Base-by-base conservation (phyloP, 352 stramenopile species). In the Globisporangium barbulae region DNA sequence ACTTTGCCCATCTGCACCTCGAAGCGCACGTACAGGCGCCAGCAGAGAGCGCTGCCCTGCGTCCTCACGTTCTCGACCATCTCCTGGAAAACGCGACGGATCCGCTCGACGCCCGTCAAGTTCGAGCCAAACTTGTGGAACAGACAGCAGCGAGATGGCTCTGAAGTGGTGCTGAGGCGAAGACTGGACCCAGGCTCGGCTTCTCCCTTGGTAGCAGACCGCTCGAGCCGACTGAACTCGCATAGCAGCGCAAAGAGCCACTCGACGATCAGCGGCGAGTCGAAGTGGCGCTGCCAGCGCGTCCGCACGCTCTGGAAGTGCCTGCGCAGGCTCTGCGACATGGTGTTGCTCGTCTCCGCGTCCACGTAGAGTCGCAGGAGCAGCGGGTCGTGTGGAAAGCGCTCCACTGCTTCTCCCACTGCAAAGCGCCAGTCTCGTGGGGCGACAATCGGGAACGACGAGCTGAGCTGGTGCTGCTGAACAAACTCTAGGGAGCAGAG, bases 21-120 rank as follows among this genome's bases (percentile, higher is more conserved):
- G 59, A 94, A 95, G 58, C 74, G 85, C 47, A 95, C 53, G 48
- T 90, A 93, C 33, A 95, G 68, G 3, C 82, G 73, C 87, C 87
- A 95, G 5, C 68, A 75, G 1, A 95, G 72, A 0, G 81, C 81
- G 35, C 60, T 79, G 13, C 81, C 76, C 56, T 76, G 76, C 0
- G 82, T 93, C 10, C 73, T 73, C 19, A 76, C 59, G 19, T 79
- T 62, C 42, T 57, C 73, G 25, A 88, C 63, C 82, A 94, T 91
- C 35, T 74, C 71, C 67, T 90, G 75, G 59, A 94, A 88, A 6
- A 88, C 55, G 19, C 74, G 64, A 7, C 82, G 81, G 49, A 94
- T 78, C 15, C 87, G 78, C 35, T 70, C 61, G 28, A 90, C 59
- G 1, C 72, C 80, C 8, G 81, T 75, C 7, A 62, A n/a, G 61